Evolutionary conservation across 331 rosid genomes (phyloP).

Genomic region (Prunus yedoensis): DNA sequence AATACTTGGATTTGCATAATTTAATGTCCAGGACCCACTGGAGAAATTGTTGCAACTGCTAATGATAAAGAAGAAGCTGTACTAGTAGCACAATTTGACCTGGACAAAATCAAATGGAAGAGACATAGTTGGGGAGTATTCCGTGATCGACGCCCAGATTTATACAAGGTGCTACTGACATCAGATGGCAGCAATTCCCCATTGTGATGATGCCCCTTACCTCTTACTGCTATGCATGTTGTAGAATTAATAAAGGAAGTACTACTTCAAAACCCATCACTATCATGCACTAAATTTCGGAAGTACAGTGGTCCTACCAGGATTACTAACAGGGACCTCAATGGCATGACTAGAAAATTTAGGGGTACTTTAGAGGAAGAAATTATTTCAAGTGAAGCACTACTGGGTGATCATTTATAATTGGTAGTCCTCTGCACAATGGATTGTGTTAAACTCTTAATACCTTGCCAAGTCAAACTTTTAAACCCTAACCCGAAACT

Average conservation of each 20-base stretch:
- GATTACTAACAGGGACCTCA: background rate
- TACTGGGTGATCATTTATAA: background rate
- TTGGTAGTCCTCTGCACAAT: background rate
- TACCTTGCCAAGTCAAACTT: background rate
- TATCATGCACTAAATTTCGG: background rate
- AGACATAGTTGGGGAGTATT: slow-evolving; percentile 88
- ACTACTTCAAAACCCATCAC: background rate
- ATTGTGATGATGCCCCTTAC: slow-evolving; percentile 24
- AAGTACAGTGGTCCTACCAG: background rate
- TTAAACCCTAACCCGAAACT: background rate
- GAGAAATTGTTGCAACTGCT: slow-evolving; percentile 78
- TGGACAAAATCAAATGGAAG: slow-evolving; percentile 72
- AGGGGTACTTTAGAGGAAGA: background rate
- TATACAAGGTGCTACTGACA: slow-evolving; percentile 83
- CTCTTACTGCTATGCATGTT: slow-evolving; percentile 5
- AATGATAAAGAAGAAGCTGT: slow-evolving; percentile 75
- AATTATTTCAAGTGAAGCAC: background rate
- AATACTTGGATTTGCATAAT: background rate
- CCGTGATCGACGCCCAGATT: slow-evolving; percentile 87
- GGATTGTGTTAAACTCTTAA: background rate
- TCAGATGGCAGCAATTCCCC: slow-evolving; percentile 57
- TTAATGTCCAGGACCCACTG: slow-evolving; percentile 70
- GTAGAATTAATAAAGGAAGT: slow-evolving; percentile 1
- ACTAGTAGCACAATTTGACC: slow-evolving; percentile 73
- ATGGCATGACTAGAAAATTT: background rate